These are phyloP conservation scores for Penicillium canescens DNA, from an alignment of 495 filamentous ascomycete genomes.

Conservation along the genomic window DNA sequence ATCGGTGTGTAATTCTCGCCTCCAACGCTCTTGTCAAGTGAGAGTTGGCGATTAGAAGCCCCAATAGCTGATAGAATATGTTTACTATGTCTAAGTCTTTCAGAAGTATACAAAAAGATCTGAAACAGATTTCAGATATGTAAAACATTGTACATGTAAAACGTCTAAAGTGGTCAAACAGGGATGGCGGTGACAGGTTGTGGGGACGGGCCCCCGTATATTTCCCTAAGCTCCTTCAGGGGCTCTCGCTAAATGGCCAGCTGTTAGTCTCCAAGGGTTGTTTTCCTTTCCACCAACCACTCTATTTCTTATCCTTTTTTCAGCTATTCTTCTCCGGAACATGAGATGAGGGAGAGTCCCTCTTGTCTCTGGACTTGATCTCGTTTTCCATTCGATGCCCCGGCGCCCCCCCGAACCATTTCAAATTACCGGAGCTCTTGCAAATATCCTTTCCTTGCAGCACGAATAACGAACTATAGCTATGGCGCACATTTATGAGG, in stretches of 20 bases:
- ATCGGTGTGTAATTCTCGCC: conserved; percentile 26
- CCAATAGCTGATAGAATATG: background rate
- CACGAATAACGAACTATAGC: conserved; percentile 6
- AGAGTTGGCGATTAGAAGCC: conserved; percentile 4
- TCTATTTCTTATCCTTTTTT: conserved; percentile 6
- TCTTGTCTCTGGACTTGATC: conserved; percentile 29
- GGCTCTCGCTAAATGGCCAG: conserved; percentile 44
- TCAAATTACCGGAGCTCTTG: background rate
- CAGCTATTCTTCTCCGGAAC: conserved; percentile 19
- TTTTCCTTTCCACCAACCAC: conserved; percentile 16
- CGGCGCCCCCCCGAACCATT: background rate
- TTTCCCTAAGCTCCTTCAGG: conserved; percentile 42
- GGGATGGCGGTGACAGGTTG: conserved; percentile 32
- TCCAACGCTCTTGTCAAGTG: background rate
- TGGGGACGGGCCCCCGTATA: conserved; percentile 37
- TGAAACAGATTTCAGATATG: background rate
- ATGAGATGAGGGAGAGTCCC: conserved; percentile 33
- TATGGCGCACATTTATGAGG: conserved; percentile 94
- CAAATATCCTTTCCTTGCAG: conserved; percentile 5
- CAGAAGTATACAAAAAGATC: background rate
- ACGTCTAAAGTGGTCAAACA: background rate
- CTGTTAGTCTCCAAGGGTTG: conserved; percentile 32
- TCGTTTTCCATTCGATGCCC: conserved; percentile 3
- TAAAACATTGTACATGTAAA: background rate
- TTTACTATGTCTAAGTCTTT: background rate